Evolutionary conservation across 2,329 filamentous ascomycete species (phyloP).

Genomic region (Microdochium bolleyi): DNA sequence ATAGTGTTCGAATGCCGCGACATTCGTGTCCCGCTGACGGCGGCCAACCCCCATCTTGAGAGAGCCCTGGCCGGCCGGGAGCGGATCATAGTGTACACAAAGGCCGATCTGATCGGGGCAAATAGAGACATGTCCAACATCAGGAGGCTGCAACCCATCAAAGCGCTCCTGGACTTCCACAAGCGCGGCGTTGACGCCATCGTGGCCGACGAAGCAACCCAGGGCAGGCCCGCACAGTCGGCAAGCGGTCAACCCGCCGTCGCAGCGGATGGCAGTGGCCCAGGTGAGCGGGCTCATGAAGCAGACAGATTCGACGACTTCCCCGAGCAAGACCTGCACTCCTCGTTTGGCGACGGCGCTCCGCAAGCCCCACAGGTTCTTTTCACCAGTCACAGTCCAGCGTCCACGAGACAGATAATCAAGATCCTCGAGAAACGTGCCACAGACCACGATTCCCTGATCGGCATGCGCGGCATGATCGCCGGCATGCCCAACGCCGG

Average conservation of each 20-base stretch:
- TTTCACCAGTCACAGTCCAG: too few relatives aligned
- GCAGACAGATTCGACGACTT: too few relatives aligned
- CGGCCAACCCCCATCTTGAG: conserved; percentile 85
- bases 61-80: conserved; percentile 62
- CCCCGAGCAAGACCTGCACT: too few relatives aligned
- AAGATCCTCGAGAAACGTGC: conserved; percentile 40
- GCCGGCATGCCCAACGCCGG: conserved; percentile 98
- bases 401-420: background rate
- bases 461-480: conserved; percentile 76
- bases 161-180: background rate
- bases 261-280: conserved; percentile 5
- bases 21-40: conserved; percentile 81
- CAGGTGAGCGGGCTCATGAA: background rate
- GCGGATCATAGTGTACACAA: conserved; percentile 84
- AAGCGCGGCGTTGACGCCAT: too few relatives aligned
- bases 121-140: conserved; percentile 10
- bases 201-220: too few relatives aligned
- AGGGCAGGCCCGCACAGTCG: too few relatives aligned
- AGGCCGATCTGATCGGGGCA: conserved; percentile 61
- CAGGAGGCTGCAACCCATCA: conserved; percentile 8
- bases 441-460: conserved; percentile 49
- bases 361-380: too few relatives aligned
- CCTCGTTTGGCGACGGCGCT: too few relatives aligned
- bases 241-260: too few relatives aligned
- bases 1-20: conserved; percentile 93